Base-by-base conservation (phyloP, 768 basidiomycete genomes). In the Lentinula lateritia region DNA sequence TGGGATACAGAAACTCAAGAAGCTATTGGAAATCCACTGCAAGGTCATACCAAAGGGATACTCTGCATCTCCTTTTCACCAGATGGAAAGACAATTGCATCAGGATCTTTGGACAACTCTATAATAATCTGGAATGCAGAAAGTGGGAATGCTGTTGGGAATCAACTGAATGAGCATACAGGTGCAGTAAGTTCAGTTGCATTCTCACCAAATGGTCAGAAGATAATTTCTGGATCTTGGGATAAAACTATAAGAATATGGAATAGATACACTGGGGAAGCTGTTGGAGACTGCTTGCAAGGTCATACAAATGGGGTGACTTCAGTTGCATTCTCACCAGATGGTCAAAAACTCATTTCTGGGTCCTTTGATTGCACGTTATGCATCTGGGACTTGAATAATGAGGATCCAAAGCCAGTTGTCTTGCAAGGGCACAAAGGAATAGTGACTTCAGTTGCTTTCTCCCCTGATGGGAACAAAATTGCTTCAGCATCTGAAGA, bases 141-240 rank as follows among this genome's bases (percentile, higher is more conserved):
- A 34, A 75, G 75, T 13, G 82, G 83, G 2, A 20, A 32, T 6
- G 32, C 45, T 12, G 56, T 65, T 23, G 50, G n/a, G 10, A 55
- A 50, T 48, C 67, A 64, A 28, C 55, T 70, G 10, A 20, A 34
- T 13, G 56, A 15, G 15, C 56, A 57, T 32, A 43, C 38, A 7
- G 12, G 42, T 23, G 15, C 28, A 36, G 18, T 57, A 1, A 28
- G 12, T 15, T 45, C 38, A 13, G 55, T 41, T 23, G 16, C n/a
- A 5, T 52, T 52, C 23, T 52, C 35, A 32, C 50, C 50, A 20
- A n/a, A 52, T 52, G 50, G 35, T 3, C 7, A 36, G 18, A 15
- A n/a, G n/a, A 52, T 52, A 15, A 23, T 23, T 8, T 54, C 32
- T 7, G 53, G 34, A 36, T 54, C 34, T 6, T 10, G 35, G 7